Evolutionary conservation across 192 early-diverging fungal genomes (phyloP), one percentile per base, ranked within the genome.

Genomic region (Coemansia sp.): DNA sequence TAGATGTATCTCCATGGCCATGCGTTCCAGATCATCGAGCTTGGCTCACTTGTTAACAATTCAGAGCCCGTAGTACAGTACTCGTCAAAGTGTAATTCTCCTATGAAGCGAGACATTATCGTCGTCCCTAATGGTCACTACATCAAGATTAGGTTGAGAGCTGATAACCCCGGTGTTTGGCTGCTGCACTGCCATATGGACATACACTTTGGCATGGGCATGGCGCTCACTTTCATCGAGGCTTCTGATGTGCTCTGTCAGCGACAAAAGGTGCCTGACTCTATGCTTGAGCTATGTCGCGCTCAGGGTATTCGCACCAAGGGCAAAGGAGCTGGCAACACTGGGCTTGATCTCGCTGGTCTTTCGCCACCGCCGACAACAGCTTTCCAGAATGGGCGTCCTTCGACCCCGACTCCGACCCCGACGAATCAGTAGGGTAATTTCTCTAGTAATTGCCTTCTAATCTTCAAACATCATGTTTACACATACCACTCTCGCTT

Each of bases 101-200:
- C 84, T 17, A 61, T 88, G 11, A 80, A 87, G 11, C 86, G 94
- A 62, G 94, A 96, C 68, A 91, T 87, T 4, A 76, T 94, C 7
- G 70, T 84, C 6, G 72, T 94, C 0, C 88, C 88, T 6, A 67
- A 66, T 14, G 60, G 81, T 49, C 69, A 88, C 38, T 90, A 88
- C 52, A 81, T 84, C 33, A 86, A 86, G 28, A 78, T 96, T 53
- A 84, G 92, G 14, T 93, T 92, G 77, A 57, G 82, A 21, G 90
- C 90, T 7, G 88, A 93, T 69, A 93, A 93, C 76, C 90, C 92
- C 5, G 94, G 93, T 35, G 84, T 87, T 16, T 94, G 89, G 91
- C 67, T 91, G 50, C 84, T 93, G 74, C 94, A 94, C 78, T 96
- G 94, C 80, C 94, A 94, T 72, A 57, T 76, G 33, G 71, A 81